Evolutionary conservation across 306 rosid species (phyloP), one percentile per base, ranked within the genome.

Genomic region (Vachellia pachyceras): DNA sequence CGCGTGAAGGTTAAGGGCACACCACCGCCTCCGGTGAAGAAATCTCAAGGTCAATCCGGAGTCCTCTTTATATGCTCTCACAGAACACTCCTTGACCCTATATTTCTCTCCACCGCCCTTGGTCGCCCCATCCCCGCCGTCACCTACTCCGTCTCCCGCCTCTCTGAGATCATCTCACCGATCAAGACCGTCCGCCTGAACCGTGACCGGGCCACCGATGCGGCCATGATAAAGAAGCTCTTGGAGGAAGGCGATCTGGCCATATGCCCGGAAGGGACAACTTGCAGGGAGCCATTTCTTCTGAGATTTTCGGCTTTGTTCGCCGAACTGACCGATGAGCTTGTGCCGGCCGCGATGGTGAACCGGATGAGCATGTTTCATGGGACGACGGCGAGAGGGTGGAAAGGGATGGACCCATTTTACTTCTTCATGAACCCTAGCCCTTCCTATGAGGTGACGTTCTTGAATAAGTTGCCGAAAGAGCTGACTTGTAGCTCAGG

Each of bases 351-450:
- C 10, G 97, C 97, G 0, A 95, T 95, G 97, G 90, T 90, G 37
- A 95, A 92, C 45, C 68, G 87, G 18, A 92, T 95, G 98, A 92
- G 89, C 77, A 86, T 95, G 98, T 92, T 95, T 39, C 98, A 95
- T 5, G 97, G 98, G 8, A 95, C 97, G 1, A 95, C 97, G 0
- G 95, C 98, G 0, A 65, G 95, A 17, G 97, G 97, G 14, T 92
- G 97, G 95, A 95, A 95, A 37, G 97, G 97, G 25, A 90, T 95
- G 97, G 98, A 95, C 82, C 97, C 97, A 0, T 95, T 95, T 37
- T 91, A 92, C 88, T 91, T 95, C 86, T 90, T 91, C 89, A 92
- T 92, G 98, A 92, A 94, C 85, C 97, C 98, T 3, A 88, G 89
- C 39, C 97, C 97, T 3, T 76, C 87, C 1, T 94, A 94, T 42